Conservation (phyloP, 306 rosid genomes). For the Pyrus bretschneideri region DNA sequence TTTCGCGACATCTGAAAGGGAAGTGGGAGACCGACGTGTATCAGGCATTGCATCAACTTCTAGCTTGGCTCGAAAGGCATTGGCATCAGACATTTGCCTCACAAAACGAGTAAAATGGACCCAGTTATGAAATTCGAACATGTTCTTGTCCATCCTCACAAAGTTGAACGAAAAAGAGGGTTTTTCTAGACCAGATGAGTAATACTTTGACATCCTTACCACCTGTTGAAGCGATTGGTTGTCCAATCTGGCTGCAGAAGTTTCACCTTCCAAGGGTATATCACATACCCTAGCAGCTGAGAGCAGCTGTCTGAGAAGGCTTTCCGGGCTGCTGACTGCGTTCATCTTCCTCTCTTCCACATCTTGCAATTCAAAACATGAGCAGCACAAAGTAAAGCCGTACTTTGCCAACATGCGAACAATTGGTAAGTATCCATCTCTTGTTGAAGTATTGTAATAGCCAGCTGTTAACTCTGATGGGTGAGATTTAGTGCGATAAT, state of each 20-base stretch:
- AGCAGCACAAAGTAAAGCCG: conserved; percentile 68
- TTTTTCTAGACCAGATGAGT: conserved; percentile 58
- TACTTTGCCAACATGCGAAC: conserved; percentile 67
- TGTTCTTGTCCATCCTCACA: conserved; percentile 66
- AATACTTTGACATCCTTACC: conserved; percentile 64
- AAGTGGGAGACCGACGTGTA: conserved; percentile 25
- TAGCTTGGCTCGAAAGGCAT: conserved; percentile 69
- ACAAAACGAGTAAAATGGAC: conserved; percentile 73
- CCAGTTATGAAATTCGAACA: conserved; percentile 73
- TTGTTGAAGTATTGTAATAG: conserved; percentile 54
- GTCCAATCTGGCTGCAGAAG: conserved; percentile 44
- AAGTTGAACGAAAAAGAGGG: conserved; percentile 80
- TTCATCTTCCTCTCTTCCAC: conserved; percentile 34
- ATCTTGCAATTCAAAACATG: conserved; percentile 78
- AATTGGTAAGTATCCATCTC: conserved; percentile 75
- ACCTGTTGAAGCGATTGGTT: conserved; percentile 52
- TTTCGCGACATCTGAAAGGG: conserved; percentile 34
- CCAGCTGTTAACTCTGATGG: conserved; percentile 89
- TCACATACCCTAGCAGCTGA: conserved; percentile 73
- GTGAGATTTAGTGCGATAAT: conserved; percentile 56
- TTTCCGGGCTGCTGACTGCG: conserved; percentile 69
- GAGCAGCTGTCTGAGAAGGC: conserved; percentile 71
- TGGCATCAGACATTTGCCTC: conserved; percentile 65
- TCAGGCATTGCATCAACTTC: conserved; percentile 33
- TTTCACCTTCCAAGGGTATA: conserved; percentile 74